phyloP scores from a whole-genome alignment of 1,284 basidiomycete species.

The Coniferiporia sulphurascens region DNA sequence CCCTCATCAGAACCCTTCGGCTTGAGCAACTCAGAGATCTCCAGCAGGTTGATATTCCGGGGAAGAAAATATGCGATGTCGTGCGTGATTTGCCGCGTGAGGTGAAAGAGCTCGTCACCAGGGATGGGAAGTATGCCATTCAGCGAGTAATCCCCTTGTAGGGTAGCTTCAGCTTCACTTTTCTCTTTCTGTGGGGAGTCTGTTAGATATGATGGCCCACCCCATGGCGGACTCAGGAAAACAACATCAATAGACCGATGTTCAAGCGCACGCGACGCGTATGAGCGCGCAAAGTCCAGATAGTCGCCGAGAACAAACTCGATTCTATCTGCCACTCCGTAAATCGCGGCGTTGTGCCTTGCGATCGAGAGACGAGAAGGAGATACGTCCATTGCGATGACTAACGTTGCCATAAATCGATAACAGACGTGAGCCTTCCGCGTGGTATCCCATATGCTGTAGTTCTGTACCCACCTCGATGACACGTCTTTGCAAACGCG shows the following conservation, averaged over 20 bases:
- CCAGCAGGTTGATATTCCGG: constrained; percentile 71
- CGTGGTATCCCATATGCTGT: background rate
- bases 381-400: constrained; percentile 91
- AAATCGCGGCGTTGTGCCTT: constrained; percentile 86
- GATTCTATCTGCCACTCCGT: constrained; percentile 91
- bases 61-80: constrained; percentile 92
- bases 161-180: constrained; percentile 15
- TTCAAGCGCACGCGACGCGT: constrained; percentile 31
- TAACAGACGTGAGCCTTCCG: background rate
- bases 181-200: constrained; percentile 26
- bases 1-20: constrained; percentile 2
- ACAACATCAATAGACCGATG: constrained; percentile 70
- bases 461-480: constrained; percentile 57
- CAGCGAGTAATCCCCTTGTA: constrained; percentile 58
- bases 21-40: constrained; percentile 58
- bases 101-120: constrained; percentile 74
- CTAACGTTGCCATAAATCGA: constrained; percentile 35
- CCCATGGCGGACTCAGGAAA: constrained; percentile 94
- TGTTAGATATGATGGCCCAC: constrained; percentile 70
- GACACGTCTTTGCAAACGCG: constrained; percentile 93
- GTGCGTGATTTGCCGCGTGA: constrained; percentile 64
- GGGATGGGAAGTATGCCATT: constrained; percentile 73
- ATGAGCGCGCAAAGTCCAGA: constrained; percentile 67
- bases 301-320: constrained; percentile 92
- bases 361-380: constrained; percentile 81